Base-by-base conservation (phyloP, 768 basidiomycete species). In the Lactarius deliciosus region DNA sequence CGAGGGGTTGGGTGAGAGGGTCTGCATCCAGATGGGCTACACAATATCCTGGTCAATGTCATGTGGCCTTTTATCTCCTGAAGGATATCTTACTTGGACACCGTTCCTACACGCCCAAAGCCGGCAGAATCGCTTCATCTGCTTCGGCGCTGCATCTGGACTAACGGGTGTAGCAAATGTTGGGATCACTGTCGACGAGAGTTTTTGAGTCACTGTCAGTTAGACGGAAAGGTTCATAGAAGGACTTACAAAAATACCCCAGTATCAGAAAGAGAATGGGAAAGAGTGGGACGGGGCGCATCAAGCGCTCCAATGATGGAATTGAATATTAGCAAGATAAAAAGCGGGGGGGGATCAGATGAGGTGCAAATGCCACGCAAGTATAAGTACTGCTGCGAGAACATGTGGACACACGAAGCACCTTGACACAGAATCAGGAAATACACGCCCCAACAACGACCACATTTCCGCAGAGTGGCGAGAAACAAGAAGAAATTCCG, bases 371-470 rank as follows among this genome's bases (percentile, higher is more conserved):
- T 16, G 15, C 18, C 25, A 36, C 7, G 40, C 30, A 16, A 25
- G 25, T 63, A 59, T 66, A 66, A 66, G 50, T 66, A 66, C 65
- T 32, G 28, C 45, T 8, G 15, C 8, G 16, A n/a, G 5, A 50
- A 50, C 36, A 58, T 36, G 22, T 3, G 25, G 34, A 34, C 11
- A 56, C 40, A 34, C 41, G 25, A 15, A 43, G 56, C 55, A 40
- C 16, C 55, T 61, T 30, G 34, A 47, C 32, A 32, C 50, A 25
- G 47, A 50, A 58, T 28, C n/a, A 8, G 28, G 25, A 4, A 28
- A 16, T n/a, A 15, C 8, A 22, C 22, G 22, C 41, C 55, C 20
- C 1, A 11, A 11, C 20, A 32, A 25, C 13, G 36, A 22, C n/a
- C 32, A 50, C 43, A 58, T 10, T 22, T 18, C 20, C 10, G 56